Conservation (phyloP, 805 yeast species). For the Candida boleticola region DNA sequence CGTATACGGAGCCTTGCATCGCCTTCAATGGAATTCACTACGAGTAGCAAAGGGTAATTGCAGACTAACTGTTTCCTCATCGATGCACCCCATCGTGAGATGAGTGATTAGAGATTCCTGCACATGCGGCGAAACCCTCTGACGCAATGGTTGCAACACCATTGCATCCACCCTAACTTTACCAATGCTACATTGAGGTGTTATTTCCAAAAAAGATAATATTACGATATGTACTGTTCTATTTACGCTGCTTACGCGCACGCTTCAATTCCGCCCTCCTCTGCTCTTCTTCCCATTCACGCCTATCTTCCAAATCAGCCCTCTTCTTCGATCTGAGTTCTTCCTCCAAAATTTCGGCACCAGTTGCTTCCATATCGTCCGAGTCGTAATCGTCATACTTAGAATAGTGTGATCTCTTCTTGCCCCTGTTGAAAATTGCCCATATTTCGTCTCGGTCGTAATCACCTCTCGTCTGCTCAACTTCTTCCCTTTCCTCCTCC, state of each 20-base stretch:
- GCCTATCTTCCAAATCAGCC: conserved; percentile 74
- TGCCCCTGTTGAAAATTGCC: conserved; percentile 75
- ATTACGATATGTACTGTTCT: too few relatives aligned
- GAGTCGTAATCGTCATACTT: conserved; percentile 47
- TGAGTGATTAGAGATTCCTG: too few relatives aligned
- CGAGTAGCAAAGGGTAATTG: too few relatives aligned
- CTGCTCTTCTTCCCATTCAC: conserved; percentile 64
- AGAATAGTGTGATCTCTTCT: conserved; percentile 42
- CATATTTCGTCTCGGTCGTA: conserved; percentile 87
- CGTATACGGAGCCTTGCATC: too few relatives aligned
- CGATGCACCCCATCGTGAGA: too few relatives aligned
- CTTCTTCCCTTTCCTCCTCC: conserved; percentile 40
- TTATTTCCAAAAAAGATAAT: too few relatives aligned
- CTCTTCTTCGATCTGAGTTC: conserved; percentile 65
- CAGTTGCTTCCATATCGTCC: conserved; percentile 92
- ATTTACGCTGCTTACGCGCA: conserved; percentile 13
- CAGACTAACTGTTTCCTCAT: too few relatives aligned
- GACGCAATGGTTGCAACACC: too few relatives aligned
- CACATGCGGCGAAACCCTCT: too few relatives aligned
- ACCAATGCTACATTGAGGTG: too few relatives aligned
- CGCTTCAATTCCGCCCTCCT: conserved; percentile 30
- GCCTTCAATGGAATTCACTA: too few relatives aligned
- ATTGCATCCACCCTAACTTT: too few relatives aligned
- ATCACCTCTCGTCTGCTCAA: conserved; percentile 27
- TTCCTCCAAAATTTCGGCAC: conserved; percentile 82